Evolutionary conservation across 169 alveolate species (phyloP).

Genomic region (Plasmodium relictum): DNA sequence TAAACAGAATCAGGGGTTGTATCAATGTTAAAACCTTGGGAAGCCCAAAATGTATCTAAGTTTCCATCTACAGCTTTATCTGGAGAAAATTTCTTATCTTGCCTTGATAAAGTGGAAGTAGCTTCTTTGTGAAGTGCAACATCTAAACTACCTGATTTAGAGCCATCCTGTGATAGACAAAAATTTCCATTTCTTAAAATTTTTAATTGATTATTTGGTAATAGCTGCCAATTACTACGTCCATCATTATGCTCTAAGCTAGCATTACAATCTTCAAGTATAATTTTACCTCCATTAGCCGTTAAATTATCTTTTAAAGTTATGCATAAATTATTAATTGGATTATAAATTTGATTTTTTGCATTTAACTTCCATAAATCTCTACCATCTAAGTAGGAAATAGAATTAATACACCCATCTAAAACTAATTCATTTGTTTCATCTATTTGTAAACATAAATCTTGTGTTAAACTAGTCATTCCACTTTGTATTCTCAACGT

Average conservation of each 20-base stretch:
- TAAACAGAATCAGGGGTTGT: conserved; percentile 83
- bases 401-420: conserved; percentile 84
- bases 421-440: conserved; percentile 85
- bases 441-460: conserved; percentile 85
- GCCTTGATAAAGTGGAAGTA: conserved; percentile 83
- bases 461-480: conserved; percentile 86
- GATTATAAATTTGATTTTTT: conserved; percentile 74
- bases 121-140: conserved; percentile 88
- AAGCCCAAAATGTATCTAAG: conserved; percentile 89
- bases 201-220: conserved; percentile 90
- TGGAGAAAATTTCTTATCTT: conserved; percentile 82
- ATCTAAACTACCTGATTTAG: conserved; percentile 90
- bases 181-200: conserved; percentile 91
- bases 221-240: conserved; percentile 89
- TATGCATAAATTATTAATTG: conserved; percentile 83
- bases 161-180: conserved; percentile 90
- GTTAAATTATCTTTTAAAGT: conserved; percentile 85
- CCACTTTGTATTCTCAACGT: conserved; percentile 90
- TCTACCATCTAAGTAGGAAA: conserved; percentile 81
- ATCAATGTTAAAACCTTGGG: conserved; percentile 82
- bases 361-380: conserved; percentile 86
- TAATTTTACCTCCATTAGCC: conserved; percentile 86
- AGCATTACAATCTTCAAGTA: conserved; percentile 63
- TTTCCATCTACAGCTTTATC: conserved; percentile 90
- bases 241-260: conserved; percentile 79